phyloP scores from a whole-genome alignment of 345 rosid genomes.

The Eucalyptus caleyi region DNA sequence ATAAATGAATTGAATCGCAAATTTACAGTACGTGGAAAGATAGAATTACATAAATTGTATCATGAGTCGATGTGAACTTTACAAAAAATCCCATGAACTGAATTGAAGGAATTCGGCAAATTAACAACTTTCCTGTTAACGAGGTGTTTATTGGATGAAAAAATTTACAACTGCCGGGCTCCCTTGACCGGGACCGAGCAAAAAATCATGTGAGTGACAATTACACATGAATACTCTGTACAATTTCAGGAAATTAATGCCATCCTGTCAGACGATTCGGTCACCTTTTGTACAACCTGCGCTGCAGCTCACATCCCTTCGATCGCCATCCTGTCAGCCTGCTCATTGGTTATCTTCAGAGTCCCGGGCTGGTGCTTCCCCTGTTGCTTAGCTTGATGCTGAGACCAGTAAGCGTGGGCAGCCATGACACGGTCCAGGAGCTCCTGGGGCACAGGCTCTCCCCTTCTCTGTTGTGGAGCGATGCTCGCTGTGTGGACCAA shows the following conservation, averaged over 20 bases:
- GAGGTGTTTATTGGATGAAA: constrained; percentile 18
- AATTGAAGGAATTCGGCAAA: not conserved
- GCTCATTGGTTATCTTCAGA: constrained; percentile 3
- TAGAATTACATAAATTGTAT: not conserved
- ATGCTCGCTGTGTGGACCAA: constrained; percentile 93
- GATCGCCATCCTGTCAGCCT: not conserved
- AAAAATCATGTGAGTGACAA: constrained; percentile 31
- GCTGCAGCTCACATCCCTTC: constrained; percentile 4
- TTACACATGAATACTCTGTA: constrained; percentile 21
- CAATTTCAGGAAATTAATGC: constrained; percentile 5
- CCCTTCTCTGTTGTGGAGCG: constrained; percentile 85
- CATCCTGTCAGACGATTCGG: constrained; percentile 2
- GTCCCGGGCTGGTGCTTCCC: constrained; percentile 29
- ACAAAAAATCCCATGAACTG: not conserved
- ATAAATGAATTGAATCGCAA: not conserved
- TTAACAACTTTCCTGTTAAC: not conserved
- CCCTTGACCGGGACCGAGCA: not conserved
- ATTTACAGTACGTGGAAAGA: not conserved
- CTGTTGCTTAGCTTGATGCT: constrained; percentile 65
- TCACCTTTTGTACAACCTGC: not conserved
- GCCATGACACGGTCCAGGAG: constrained; percentile 81
- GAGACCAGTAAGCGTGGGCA: constrained; percentile 80
- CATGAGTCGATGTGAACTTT: not conserved
- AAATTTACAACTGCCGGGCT: constrained; percentile 34
- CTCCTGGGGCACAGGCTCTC: constrained; percentile 94